phyloP scores from a whole-genome alignment of 192 early-diverging fungal genomes.

The Blastocladiella britannica region DNA sequence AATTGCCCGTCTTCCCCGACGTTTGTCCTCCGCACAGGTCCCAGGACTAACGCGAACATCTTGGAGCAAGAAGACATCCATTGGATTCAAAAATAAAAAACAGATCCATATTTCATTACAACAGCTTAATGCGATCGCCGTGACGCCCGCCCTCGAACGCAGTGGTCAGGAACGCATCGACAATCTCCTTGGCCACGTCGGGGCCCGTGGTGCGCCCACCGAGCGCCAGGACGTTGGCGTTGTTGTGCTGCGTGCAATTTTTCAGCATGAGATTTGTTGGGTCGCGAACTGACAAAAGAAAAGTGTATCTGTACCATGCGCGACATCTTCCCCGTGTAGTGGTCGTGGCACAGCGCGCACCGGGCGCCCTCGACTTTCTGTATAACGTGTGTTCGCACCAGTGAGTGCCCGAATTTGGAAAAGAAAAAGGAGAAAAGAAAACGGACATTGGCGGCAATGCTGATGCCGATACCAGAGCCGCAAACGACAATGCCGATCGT shows the following conservation, averaged over 20 bases:
- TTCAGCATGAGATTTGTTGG: too few relatives aligned
- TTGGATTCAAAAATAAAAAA: too few relatives aligned
- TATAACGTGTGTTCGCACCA: too few relatives aligned
- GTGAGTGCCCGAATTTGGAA: too few relatives aligned
- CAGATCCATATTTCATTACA: too few relatives aligned
- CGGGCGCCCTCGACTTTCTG: slow-evolving; percentile 13
- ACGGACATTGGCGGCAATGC: slow-evolving; percentile 12
- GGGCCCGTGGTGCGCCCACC: slow-evolving; percentile 10
- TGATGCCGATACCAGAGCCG: slow-evolving; percentile 16
- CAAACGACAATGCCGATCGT: slow-evolving; percentile 12
- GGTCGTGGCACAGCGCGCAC: slow-evolving; percentile 15
- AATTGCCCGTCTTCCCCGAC: too few relatives aligned
- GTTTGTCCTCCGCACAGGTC: too few relatives aligned
- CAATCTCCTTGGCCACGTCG: slow-evolving; percentile 15
- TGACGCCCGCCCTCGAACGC: slow-evolving; percentile 12
- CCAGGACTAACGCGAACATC: too few relatives aligned
- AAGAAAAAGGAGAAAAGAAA: too few relatives aligned
- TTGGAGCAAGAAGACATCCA: too few relatives aligned
- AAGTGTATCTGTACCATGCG: slow-evolving; percentile 7
- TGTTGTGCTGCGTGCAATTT: slow-evolving; percentile 16
- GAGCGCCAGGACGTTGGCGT: slow-evolving; percentile 14
- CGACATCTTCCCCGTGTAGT: slow-evolving; percentile 13
- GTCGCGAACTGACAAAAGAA: too few relatives aligned
- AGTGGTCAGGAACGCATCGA: slow-evolving; percentile 10
- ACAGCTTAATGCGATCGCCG: slow-evolving; percentile 4